A percentile compares a stretch with the other conserved stretches of the same genome.
Evolutionary conservation across 1,139 yeast genomes (phyloP).

Genomic region (Pichia sp.): DNA sequence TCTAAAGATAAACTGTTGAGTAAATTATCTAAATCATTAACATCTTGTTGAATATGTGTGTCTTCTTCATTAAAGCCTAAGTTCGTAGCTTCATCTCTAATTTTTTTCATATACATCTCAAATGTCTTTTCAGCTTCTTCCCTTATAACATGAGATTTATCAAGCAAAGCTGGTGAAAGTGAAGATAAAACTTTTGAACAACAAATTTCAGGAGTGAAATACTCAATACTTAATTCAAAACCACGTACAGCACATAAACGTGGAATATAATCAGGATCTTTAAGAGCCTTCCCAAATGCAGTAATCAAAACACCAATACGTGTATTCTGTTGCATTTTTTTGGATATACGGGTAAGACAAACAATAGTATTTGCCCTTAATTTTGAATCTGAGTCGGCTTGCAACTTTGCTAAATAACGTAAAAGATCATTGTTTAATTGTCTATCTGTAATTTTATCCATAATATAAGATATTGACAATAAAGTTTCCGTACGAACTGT

Average conservation of each 20-base stretch:
- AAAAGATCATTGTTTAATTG: slow-evolving; percentile 83
- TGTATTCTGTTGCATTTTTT: slow-evolving; percentile 51
- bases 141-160: slow-evolving; percentile 64
- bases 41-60: slow-evolving; percentile 27
- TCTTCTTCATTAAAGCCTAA: slow-evolving; percentile 47
- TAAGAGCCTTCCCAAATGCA: slow-evolving; percentile 77
- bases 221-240: slow-evolving; percentile 55
- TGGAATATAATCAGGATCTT: slow-evolving; percentile 74
- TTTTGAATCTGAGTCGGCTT: slow-evolving; percentile 76
- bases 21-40: slow-evolving; percentile 22
- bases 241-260: slow-evolving; percentile 77
- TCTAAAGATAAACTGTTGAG: slow-evolving; percentile 21
- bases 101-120: slow-evolving; percentile 55
- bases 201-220: slow-evolving; percentile 68
- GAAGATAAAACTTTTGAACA: slow-evolving; percentile 82
- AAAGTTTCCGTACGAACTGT: slow-evolving; percentile 77
- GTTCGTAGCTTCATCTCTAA: slow-evolving; percentile 53
- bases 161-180: slow-evolving; percentile 78
- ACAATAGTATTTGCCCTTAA: slow-evolving; percentile 83
- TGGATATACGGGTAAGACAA: slow-evolving; percentile 66
- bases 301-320: slow-evolving; percentile 74
- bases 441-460: slow-evolving; percentile 66
- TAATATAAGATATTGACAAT: slow-evolving; percentile 58
- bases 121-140: slow-evolving; percentile 64
- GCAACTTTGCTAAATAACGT: slow-evolving; percentile 78